phyloP scores from a whole-genome alignment of 2,329 filamentous ascomycete species.

The Tricladium varicosporioides region DNA sequence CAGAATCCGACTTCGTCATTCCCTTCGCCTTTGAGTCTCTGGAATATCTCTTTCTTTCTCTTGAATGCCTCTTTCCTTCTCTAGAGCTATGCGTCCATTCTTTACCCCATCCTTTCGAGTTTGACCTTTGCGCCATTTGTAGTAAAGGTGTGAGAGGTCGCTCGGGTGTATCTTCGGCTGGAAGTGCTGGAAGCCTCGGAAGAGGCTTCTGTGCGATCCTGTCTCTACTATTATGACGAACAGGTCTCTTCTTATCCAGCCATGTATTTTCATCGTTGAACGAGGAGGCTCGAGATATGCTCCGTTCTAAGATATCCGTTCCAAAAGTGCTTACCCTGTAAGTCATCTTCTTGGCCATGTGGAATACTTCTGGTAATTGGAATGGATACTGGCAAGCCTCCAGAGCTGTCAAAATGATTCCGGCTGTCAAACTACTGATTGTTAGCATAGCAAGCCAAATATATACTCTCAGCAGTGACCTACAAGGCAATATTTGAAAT shows the following conservation, averaged over 20 bases:
- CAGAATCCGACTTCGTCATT: conserved; percentile 20
- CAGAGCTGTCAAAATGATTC: conserved; percentile 26
- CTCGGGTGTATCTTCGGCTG: conserved; percentile 11
- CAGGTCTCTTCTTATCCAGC: conserved; percentile 2
- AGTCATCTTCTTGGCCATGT: conserved; percentile 11
- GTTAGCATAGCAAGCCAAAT: conserved; percentile 1
- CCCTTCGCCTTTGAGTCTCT: conserved; percentile 5
- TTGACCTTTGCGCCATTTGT: conserved; percentile 8
- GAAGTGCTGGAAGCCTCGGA: conserved; percentile 10
- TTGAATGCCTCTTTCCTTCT: conserved; percentile 13
- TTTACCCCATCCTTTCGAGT: conserved; percentile 18
- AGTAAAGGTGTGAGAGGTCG: conserved; percentile 15
- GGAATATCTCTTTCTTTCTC: neutral
- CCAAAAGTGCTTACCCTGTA: conserved; percentile 19
- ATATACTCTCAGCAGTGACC: conserved; percentile 1
- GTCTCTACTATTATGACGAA: neutral
- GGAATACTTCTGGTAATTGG: conserved; percentile 12
- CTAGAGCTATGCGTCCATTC: conserved; percentile 12
- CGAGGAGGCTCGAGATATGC: conserved; percentile 15
- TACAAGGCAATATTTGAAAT: conserved; percentile 23
- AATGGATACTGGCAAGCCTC: conserved; percentile 29
- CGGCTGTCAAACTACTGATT: conserved; percentile 19
- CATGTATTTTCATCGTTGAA: conserved; percentile 12
- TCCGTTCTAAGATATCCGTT: conserved; percentile 23
- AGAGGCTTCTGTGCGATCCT: conserved; percentile 20